phyloP scores from a whole-genome alignment of 2,329 filamentous ascomycete species.

The Colletotrichum magnum region DNA sequence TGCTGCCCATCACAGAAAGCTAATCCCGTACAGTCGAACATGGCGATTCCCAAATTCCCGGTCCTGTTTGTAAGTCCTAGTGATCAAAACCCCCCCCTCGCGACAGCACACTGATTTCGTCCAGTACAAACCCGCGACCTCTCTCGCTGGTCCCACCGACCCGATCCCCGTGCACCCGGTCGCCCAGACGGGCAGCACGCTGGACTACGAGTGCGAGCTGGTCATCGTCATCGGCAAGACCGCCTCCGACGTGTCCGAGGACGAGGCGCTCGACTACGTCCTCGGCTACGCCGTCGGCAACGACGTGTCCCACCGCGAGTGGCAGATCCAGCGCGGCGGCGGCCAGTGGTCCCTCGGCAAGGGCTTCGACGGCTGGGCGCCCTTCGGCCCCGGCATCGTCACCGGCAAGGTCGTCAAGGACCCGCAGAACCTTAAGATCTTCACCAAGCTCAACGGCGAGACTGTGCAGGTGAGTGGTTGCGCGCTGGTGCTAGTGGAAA shows the following conservation, averaged over 20 bases:
- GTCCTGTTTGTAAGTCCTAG: slow-evolving; percentile 74
- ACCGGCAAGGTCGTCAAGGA: slow-evolving; percentile 67
- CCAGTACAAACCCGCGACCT: slow-evolving; percentile 77
- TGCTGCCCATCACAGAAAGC: background rate
- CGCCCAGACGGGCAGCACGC: slow-evolving; percentile 74
- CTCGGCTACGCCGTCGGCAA: slow-evolving; percentile 83
- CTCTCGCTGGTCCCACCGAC: slow-evolving; percentile 75
- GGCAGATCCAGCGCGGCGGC: slow-evolving; percentile 78
- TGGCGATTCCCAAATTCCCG: slow-evolving; percentile 79
- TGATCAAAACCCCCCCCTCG: too few relatives aligned
- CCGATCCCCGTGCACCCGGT: slow-evolving; percentile 75
- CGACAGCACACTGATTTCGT: background rate
- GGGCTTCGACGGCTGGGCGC: slow-evolving; percentile 83
- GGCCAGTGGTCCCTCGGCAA: slow-evolving; percentile 82
- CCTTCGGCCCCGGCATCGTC: slow-evolving; percentile 80
- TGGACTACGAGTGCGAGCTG: slow-evolving; percentile 87
- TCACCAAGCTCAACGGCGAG: slow-evolving; percentile 72
- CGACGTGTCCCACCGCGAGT: slow-evolving; percentile 85
- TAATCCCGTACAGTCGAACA: slow-evolving; percentile 62
- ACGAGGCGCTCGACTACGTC: slow-evolving; percentile 77
- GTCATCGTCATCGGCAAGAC: slow-evolving; percentile 80
- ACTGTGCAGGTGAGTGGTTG: slow-evolving; percentile 62
- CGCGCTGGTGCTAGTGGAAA: background rate
- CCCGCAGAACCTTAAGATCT: slow-evolving; percentile 69
- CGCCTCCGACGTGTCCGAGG: slow-evolving; percentile 75